phyloP scores from a whole-genome alignment of 352 stramenopile species.

The Pythium sukuiense region DNA sequence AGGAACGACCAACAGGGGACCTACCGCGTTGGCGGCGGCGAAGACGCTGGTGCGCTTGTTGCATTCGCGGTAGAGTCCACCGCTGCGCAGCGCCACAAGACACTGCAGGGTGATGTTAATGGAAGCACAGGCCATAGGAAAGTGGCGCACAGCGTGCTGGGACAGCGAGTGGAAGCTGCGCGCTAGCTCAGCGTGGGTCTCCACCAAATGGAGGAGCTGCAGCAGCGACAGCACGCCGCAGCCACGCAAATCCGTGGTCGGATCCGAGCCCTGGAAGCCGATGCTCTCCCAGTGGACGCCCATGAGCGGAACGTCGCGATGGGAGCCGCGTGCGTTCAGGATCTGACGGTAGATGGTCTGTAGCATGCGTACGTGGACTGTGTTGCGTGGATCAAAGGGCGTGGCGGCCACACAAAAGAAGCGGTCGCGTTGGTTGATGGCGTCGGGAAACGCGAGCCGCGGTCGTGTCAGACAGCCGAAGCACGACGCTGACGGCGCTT shows the following conservation, averaged over 20 bases:
- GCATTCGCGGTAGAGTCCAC: constrained; percentile 41
- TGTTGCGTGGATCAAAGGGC: constrained; percentile 42
- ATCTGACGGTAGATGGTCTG: constrained; percentile 71
- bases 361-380: constrained; percentile 51
- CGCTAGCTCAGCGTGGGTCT: constrained; percentile 55
- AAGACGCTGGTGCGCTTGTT: constrained; percentile 64
- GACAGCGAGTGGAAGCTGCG: constrained; percentile 49
- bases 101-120: constrained; percentile 81
- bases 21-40: constrained; percentile 51
- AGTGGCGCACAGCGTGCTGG: constrained; percentile 61
- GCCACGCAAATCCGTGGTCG: constrained; percentile 84
- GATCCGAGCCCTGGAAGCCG: constrained; percentile 88
- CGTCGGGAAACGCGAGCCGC: constrained; percentile 49
- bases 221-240: constrained; percentile 86
- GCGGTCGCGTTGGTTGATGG: constrained; percentile 64
- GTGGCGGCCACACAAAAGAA: constrained; percentile 75
- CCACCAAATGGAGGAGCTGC: constrained; percentile 80
- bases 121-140: constrained; percentile 67
- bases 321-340: constrained; percentile 23
- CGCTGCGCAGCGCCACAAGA: constrained; percentile 63
- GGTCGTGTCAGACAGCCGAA: constrained; percentile 62
- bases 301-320: constrained; percentile 42
- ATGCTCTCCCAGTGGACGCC: constrained; percentile 86
- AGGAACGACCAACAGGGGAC: constrained; percentile 21
- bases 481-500: constrained; percentile 38